phyloP scores from a whole-genome alignment of 2,329 filamentous ascomycete genomes.

The Emergomyces pasteurianus region DNA sequence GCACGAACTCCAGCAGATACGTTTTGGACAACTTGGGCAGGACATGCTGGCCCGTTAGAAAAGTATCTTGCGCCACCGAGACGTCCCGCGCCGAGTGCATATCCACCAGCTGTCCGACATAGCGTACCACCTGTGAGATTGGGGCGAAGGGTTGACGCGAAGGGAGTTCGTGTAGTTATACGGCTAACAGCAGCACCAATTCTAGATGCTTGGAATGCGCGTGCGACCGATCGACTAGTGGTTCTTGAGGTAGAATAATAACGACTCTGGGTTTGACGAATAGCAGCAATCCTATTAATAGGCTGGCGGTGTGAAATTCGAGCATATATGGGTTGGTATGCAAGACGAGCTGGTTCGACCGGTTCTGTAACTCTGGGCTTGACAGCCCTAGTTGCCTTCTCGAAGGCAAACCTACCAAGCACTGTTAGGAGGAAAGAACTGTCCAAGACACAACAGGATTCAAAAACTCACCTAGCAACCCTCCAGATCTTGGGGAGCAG shows the following conservation, averaged over 20 bases:
- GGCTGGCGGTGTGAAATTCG: slow-evolving; percentile 47
- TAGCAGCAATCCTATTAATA: slow-evolving; percentile 48
- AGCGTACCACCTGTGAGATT: slow-evolving; percentile 83
- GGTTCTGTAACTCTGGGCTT: slow-evolving; percentile 31
- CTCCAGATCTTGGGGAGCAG: slow-evolving; percentile 39
- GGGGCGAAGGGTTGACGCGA: slow-evolving; percentile 76
- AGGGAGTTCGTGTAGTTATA: slow-evolving; percentile 66
- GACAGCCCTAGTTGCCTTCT: slow-evolving; percentile 34
- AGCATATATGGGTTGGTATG: slow-evolving; percentile 49
- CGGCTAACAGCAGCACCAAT: slow-evolving; percentile 46
- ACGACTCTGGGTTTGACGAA: slow-evolving; percentile 52
- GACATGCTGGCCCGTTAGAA: slow-evolving; percentile 72
- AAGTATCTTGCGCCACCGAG: slow-evolving; percentile 71
- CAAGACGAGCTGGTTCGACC: slow-evolving; percentile 28
- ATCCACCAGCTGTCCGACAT: slow-evolving; percentile 80
- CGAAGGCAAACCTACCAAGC: slow-evolving; percentile 34
- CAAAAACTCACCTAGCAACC: slow-evolving; percentile 32
- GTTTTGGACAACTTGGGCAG: slow-evolving; percentile 85
- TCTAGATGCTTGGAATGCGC: slow-evolving; percentile 45
- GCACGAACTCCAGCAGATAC: slow-evolving; percentile 88
- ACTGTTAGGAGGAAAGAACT: slow-evolving; percentile 18
- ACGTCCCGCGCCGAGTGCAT: slow-evolving; percentile 58
- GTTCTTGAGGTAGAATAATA: slow-evolving; percentile 48
- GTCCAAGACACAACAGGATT: background rate
- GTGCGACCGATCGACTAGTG: slow-evolving; percentile 36